Base-by-base conservation (phyloP, 1,139 yeast species). In the Geotrichum europaeum region DNA sequence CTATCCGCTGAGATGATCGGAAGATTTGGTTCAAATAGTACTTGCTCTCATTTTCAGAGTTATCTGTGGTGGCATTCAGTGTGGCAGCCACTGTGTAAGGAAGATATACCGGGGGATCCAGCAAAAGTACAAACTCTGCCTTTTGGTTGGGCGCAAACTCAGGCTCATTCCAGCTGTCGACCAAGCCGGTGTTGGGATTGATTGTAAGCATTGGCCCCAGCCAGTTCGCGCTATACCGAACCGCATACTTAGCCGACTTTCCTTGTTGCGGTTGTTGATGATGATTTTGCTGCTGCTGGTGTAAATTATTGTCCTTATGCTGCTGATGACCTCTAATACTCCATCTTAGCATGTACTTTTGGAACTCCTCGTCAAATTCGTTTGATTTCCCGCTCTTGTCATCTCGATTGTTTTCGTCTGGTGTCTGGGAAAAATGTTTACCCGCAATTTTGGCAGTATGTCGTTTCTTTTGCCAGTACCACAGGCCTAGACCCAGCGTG, bases 51-150 rank as follows among this genome's bases (percentile, higher is more conserved):
- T 43, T n/a, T 25, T 51, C 18, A 43, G 60, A 47, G 51, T 28
- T 15, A 3, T 32, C 50, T 4, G 57, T 49, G 7, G 57, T 57
- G 10, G 73, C 73, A 22, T 65, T 57, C 47, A 71, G 56, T 25
- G 60, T 56, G 18, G 51, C 57, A 3, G 75, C 75, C 47, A 65
- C 56, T 2, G 57, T 56, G 5, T 63, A 63, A 18, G 74, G 70
- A 10, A 73, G 56, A 3, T 65, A 53, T 0, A 73, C 69, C 0
- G 75, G 75, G 4, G 76, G 76, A 32, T 67, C 70, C 9, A 74
- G 66, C 24, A 66, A 59, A 32, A 74, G 60, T 3, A 68, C 70
- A 30, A 73, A 67, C 63, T 72, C 72, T 1, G 75, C 74, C 10
- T 66, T 63, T 2, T 71, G 65, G 53, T 71, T 74, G 6, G 63